Evolutionary conservation across 2,329 filamentous ascomycete species (phyloP), one percentile per base, ranked within the genome.

Genomic region (Exophiala calicioides): DNA sequence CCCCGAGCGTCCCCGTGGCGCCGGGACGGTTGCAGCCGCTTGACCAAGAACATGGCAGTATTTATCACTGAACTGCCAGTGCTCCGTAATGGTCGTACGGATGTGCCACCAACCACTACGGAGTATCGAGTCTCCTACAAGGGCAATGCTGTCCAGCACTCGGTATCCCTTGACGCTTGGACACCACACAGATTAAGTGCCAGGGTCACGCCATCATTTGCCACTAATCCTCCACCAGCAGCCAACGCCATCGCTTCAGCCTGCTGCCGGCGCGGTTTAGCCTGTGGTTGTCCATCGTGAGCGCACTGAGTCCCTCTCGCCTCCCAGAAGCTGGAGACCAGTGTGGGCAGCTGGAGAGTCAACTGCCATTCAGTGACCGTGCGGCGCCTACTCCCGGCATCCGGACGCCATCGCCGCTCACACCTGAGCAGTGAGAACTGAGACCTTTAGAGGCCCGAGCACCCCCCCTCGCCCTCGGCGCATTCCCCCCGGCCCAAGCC

Each of bases 381-480:
- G 16, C 26, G 24, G 26, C 47, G 42, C 47, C 36, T 37, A 8
- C 43, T 48, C 33, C 48, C 43, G 48, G 34, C 35, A 32, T 42
- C 38, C 48, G 43, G 37, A 19, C 31, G 15, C 23, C 12, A 23
- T 36, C 41, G 29, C 30, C 24, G 31, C 34, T 45, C 33, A 45
- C 42, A 45, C 26, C 10, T n/a, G n/a, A n/a, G n/a, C n/a, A n/a
- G n/a, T n/a, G n/a, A n/a, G n/a, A n/a, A n/a, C n/a, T n/a, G n/a
- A n/a, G n/a, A n/a, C n/a, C n/a, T n/a, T n/a, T n/a, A n/a, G n/a
- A n/a, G n/a, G n/a, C n/a, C n/a, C n/a, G n/a, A n/a, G n/a, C n/a
- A n/a, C n/a, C n/a, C n/a, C n/a, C n/a, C n/a, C n/a, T n/a, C n/a
- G n/a, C n/a, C n/a, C n/a, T n/a, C n/a, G n/a, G n/a, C n/a, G n/a